Evolutionary conservation across 495 filamentous ascomycete genomes (phyloP), one percentile per base, ranked within the genome.

Genomic region (Aspergillus heteromorphus): DNA sequence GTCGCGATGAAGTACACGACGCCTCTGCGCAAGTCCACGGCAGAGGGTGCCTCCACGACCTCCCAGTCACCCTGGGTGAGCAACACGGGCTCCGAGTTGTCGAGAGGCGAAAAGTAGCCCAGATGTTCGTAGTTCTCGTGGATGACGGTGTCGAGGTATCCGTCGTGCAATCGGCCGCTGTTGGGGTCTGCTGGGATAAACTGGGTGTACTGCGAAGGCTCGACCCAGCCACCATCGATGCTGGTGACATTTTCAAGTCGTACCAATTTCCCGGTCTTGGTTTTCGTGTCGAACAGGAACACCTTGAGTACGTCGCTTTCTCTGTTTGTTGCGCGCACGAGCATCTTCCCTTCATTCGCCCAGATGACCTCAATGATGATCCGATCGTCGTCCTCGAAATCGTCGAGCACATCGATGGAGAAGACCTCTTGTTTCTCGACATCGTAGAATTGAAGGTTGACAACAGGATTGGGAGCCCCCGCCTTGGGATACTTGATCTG

Each of bases 401-500:
- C 87, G 40, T 82, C 87, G 10, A 86, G 77, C 45, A 90, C 85
- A 16, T 86, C 78, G 23, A 97, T 84, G 14, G 82, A 78, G 59
- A 97, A 97, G 0, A 86, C 79, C 47, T 96, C 87, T 1, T 83
- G 76, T 51, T 83, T 87, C n/a, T 74, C 79, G 29, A 96, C 77
- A 60, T 97, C 91, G 67, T 92, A 97, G 70, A 97, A 95, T 54
- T 87, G 83, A 34, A 98, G 66, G 51, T 87, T 81, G 11, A 97
- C 95, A 16, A 88, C 78, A 7, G 93, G 93, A 68, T 97, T 97
- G 30, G 92, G 91, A 10, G 91, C 86, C 8, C 95, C 93, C 50
- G 93, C 87, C 71, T 97, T 97, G 23, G 93, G 93, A 65, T 98
- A 98, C 69, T 98, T 98, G 79, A 98, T 95, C 55, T 89, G 74